A percentile compares a stretch with the other conserved stretches of the same genome.
phyloP scores from a whole-genome alignment of 2,329 filamentous ascomycete genomes.

The Parafenestella ontariensis region DNA sequence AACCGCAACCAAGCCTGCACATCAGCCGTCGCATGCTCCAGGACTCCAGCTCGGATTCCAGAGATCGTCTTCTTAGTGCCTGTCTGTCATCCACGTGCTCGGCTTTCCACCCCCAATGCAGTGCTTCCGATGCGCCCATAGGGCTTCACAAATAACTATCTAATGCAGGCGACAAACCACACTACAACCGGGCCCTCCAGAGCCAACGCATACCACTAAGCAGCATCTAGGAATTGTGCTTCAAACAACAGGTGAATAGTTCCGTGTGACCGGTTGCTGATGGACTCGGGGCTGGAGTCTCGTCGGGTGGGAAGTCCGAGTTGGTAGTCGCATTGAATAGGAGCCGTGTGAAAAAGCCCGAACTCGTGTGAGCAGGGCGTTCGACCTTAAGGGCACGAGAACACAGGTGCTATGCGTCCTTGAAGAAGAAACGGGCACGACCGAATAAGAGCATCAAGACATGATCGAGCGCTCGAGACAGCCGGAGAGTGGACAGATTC shows the following conservation, averaged over 20 bases:
- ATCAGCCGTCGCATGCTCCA: neutral
- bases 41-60: slow-evolving; percentile 6
- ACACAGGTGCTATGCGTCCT: neutral
- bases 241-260: neutral
- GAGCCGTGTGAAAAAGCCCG: neutral
- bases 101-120: slow-evolving; percentile 1
- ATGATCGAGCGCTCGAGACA: neutral
- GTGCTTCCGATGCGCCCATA: slow-evolving; percentile 6
- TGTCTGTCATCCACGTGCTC: slow-evolving; percentile 3
- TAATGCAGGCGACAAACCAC: slow-evolving; percentile 24
- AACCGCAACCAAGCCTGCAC: neutral
- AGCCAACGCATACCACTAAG: neutral
- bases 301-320: neutral
- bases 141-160: slow-evolving; percentile 32
- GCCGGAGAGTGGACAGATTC: neutral
- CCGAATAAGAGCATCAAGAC: neutral
- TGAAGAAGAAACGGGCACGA: neutral
- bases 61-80: slow-evolving; percentile 7
- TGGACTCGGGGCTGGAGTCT: neutral
- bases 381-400: neutral
- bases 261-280: neutral
- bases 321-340: neutral
- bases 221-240: neutral
- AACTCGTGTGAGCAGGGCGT: slow-evolving; percentile 1
- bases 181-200: slow-evolving; percentile 9